phyloP scores from a whole-genome alignment of 116 monocot species.

The Thalassia testudinum region DNA sequence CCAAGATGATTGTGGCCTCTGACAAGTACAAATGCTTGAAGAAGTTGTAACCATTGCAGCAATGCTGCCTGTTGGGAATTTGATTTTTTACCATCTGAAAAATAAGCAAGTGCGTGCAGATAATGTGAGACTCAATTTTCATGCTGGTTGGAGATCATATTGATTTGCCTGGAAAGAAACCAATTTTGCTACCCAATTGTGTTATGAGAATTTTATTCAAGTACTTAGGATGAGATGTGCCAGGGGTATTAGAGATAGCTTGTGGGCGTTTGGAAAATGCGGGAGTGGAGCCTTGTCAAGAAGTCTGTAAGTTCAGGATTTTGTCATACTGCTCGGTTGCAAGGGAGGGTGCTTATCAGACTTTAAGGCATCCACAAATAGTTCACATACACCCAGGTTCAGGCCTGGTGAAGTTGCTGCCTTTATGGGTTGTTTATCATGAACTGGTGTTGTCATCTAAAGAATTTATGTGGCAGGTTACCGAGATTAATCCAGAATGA shows the following conservation, averaged over 20 bases:
- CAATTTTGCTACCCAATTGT: slow-evolving; percentile 85
- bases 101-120: slow-evolving; percentile 97
- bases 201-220: slow-evolving; percentile 95
- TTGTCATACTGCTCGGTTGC: slow-evolving; percentile 75
- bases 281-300: slow-evolving; percentile 72
- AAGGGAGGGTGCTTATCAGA: slow-evolving; percentile 74
- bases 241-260: slow-evolving; percentile 79
- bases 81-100: slow-evolving; percentile 96
- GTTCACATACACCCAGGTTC: slow-evolving; percentile 83
- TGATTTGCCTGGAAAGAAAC: slow-evolving; percentile 91
- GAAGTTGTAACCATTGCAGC: slow-evolving; percentile 70
- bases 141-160: slow-evolving; percentile 95
- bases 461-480: slow-evolving; percentile 96
- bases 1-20: slow-evolving; percentile 95
- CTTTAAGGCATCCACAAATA: slow-evolving; percentile 75
- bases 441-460: slow-evolving; percentile 93
- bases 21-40: slow-evolving; percentile 79
- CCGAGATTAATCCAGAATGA: slow-evolving; percentile 86
- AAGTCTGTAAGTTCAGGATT: slow-evolving; percentile 87
- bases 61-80: slow-evolving; percentile 94
- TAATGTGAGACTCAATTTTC: slow-evolving; percentile 85
- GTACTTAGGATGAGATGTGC: slow-evolving; percentile 95
- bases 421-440: slow-evolving; percentile 87
- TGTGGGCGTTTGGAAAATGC: slow-evolving; percentile 82
- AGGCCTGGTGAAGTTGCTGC: slow-evolving; percentile 61